Conservation (phyloP, 495 filamentous ascomycete species). For the Corynascus novoguineensis region DNA sequence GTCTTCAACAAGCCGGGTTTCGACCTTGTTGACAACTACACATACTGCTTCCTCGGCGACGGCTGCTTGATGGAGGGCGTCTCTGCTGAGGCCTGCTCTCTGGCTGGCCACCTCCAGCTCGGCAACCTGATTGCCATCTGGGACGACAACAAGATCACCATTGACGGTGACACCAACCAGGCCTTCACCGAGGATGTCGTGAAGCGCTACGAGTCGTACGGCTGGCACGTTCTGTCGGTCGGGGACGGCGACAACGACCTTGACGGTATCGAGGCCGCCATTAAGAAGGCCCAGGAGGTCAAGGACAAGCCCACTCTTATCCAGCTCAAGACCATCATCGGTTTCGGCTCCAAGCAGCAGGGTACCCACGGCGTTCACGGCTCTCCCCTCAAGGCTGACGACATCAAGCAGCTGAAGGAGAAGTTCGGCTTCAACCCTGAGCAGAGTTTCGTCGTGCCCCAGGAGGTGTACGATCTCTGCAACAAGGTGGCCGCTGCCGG, state of each 20-base stretch:
- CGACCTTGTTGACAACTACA: conserved; percentile 91
- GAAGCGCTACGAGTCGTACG: conserved; percentile 95
- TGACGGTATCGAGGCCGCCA: conserved; percentile 79
- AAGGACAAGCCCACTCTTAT: conserved; percentile 96
- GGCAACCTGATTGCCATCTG: conserved; percentile 96
- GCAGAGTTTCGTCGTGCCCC: conserved; percentile 87
- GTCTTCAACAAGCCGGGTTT: conserved; percentile 96
- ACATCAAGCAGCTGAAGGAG: conserved; percentile 83
- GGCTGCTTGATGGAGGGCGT: conserved; percentile 98
- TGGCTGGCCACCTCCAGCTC: conserved; percentile 92
- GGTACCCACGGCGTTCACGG: conserved; percentile 96
- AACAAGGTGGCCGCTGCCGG: conserved; percentile 72
- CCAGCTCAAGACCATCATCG: conserved; percentile 96
- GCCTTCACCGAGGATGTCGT: conserved; percentile 97
- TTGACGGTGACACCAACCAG: conserved; percentile 87
- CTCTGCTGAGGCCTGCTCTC: conserved; percentile 84
- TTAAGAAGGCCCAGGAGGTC: conserved; percentile 76
- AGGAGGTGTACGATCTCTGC: conserved; percentile 91
- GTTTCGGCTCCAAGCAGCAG: conserved; percentile 88
- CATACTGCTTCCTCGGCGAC: conserved; percentile 94
- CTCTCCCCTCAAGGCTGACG: conserved; percentile 87
- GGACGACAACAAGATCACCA: conserved; percentile 95
- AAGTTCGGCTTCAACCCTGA: conserved; percentile 95
- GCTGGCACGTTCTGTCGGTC: conserved; percentile 89
- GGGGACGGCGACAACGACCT: conserved; percentile 88